A percentile compares a stretch with the other conserved stretches of the same genome.
These are phyloP conservation scores for Alternaria brassicae DNA, from an alignment of 2,329 filamentous ascomycete species.

Conservation along the genomic window DNA sequence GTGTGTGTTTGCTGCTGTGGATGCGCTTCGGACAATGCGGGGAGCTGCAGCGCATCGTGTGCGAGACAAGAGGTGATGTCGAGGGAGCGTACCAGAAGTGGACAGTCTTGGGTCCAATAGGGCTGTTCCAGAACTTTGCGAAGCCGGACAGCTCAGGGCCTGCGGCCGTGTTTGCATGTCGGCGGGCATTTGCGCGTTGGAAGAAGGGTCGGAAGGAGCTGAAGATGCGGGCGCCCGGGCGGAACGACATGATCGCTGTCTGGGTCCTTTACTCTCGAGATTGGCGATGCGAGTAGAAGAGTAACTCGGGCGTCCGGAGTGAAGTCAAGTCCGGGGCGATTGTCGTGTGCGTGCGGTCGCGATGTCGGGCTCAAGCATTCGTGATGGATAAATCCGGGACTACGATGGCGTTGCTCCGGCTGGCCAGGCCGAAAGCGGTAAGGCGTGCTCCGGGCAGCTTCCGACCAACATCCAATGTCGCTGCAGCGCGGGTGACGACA, in stretches of 20 bases:
- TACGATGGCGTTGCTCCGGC: conserved; percentile 34
- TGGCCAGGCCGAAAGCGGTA: conserved; percentile 18
- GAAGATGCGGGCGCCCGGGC: conserved; percentile 65
- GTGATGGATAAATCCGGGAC: conserved; percentile 32
- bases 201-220: conserved; percentile 60
- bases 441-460: conserved; percentile 25
- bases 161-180: conserved; percentile 73
- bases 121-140: conserved; percentile 69
- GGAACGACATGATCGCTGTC: conserved; percentile 60
- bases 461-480: conserved; percentile 24
- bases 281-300: conserved; percentile 41
- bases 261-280: conserved; percentile 7
- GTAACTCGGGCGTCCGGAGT: conserved; percentile 37
- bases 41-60: not conserved
- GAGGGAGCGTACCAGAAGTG: conserved; percentile 82
- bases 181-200: conserved; percentile 64
- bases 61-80: not conserved
- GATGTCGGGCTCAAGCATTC: conserved; percentile 27
- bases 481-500: conserved; percentile 14
- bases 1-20: not conserved
- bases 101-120: conserved; percentile 73
- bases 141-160: conserved; percentile 60
- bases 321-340: not conserved
- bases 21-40: conserved; percentile 14
- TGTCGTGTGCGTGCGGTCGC: conserved; percentile 13